Evolutionary conservation across 306 rosid species (phyloP), one percentile per base, ranked within the genome.

Genomic region (Cercis canadensis): DNA sequence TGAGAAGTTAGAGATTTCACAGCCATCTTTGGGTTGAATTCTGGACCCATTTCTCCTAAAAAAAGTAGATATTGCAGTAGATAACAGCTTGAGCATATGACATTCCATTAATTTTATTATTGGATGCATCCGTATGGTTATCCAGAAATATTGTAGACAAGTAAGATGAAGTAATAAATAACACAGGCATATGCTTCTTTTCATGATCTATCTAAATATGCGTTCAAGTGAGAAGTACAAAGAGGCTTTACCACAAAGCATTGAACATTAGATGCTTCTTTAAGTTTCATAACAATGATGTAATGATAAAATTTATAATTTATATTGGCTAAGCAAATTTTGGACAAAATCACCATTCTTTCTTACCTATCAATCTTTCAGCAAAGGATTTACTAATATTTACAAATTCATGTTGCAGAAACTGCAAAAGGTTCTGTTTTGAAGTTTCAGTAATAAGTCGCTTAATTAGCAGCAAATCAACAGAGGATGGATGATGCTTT

Each of bases 1-100:
- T 88, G 98, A 69, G 97, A 81, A 62, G 94, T 90, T 50, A 93
- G 83, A 79, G 94, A 87, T 80, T 87, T 93, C 57, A 88, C 88
- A 32, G 85, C 70, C 87, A 84, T 84, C 78, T 93, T 93, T 5
- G 78, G 57, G 78, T 70, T 72, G 77, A 93, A 93, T 62, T 93
- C 97, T 9, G 96, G 89, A 56, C 98, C 97, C 97, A 93, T 87
- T 88, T 93, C 98, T 65, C 97, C 98, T 93, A 67, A 49, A 50
- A 43, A 21, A 31, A n/a, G 53, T 31, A 13, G 52, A 69, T 44
- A 34, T 31, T 53, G 60, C 24, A 68, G 19, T 50, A 46, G 39
- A 54, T 39, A 69, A 54, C 37, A 78, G 57, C 45, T 31, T 18
- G 31, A 37, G 61, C 17, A 11, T 58, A 43, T 65, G 36, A 63